Percentiles rank a stretch among this genome's conserved stretches.
Conservation (phyloP, 371 early-diverging fungal genomes). For the Lichtheimia corymbifera region DNA sequence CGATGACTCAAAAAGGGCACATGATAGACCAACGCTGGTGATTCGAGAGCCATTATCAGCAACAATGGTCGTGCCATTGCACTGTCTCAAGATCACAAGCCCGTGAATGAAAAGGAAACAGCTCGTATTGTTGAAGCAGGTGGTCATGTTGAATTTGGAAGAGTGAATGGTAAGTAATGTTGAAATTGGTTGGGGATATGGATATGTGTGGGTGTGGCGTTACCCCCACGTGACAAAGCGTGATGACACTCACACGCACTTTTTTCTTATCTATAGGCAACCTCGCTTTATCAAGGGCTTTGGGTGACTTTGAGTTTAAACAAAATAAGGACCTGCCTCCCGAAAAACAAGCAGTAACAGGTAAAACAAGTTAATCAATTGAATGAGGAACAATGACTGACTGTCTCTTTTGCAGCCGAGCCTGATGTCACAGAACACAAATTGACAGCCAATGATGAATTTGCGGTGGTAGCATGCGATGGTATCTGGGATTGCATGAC, state of each 20-base stretch:
- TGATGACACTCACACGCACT: neutral
- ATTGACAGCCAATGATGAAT: slow-evolving; percentile 74
- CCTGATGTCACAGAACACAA: slow-evolving; percentile 72
- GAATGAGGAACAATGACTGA: neutral
- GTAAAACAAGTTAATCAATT: slow-evolving; percentile 23
- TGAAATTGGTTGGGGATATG: neutral
- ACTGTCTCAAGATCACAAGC: slow-evolving; percentile 95
- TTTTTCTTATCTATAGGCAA: slow-evolving; percentile 58
- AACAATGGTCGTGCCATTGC: slow-evolving; percentile 70
- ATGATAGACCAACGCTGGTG: slow-evolving; percentile 88
- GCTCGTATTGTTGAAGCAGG: slow-evolving; percentile 86
- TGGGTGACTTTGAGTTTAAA: slow-evolving; percentile 98
- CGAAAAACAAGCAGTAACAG: slow-evolving; percentile 90
- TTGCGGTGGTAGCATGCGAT: slow-evolving; percentile 90
- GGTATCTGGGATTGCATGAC: slow-evolving; percentile 98
- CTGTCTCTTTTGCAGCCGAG: slow-evolving; percentile 43
- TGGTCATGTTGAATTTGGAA: slow-evolving; percentile 93
- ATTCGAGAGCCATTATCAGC: slow-evolving; percentile 89
- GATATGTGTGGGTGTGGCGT: neutral
- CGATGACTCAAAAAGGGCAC: slow-evolving; percentile 6
- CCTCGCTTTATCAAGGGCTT: slow-evolving; percentile 92
- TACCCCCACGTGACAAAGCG: neutral
- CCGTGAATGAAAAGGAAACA: slow-evolving; percentile 76
- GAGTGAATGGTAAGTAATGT: slow-evolving; percentile 84
- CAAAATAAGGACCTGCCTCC: slow-evolving; percentile 65